Percentiles rank a stretch among this genome's conserved stretches.
Conservation (phyloP, 768 basidiomycete species). For the Nidula microcarpa region DNA sequence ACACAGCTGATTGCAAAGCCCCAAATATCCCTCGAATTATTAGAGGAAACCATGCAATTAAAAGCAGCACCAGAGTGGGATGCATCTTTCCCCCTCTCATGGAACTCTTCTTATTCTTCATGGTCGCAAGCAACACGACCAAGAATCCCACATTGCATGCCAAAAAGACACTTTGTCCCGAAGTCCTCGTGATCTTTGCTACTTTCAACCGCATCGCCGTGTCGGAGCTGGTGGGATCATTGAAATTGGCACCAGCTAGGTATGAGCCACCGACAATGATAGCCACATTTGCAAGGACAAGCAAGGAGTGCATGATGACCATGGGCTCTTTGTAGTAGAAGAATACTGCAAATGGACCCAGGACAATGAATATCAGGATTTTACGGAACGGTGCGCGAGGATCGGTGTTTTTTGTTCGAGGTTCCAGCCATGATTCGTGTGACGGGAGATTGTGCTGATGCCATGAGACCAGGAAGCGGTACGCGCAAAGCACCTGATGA, state of each 20-base stretch:
- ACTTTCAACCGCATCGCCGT: conserved; percentile 7
- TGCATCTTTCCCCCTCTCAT: conserved; percentile 15
- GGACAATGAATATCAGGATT: conserved; percentile 10
- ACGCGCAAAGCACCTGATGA: conserved; percentile 23
- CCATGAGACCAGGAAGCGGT: conserved; percentile 31
- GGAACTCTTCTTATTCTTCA: conserved; percentile 10
- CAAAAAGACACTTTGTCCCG: conserved; percentile 29
- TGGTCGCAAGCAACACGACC: conserved; percentile 20
- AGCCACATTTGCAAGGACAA: conserved; percentile 25
- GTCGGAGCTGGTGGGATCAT: conserved; percentile 3
- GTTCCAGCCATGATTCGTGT: conserved; percentile 30
- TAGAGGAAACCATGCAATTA: conserved; percentile 26
- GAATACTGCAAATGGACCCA: conserved; percentile 20
- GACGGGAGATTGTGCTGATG: conserved; percentile 26
- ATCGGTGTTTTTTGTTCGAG: conserved; percentile 13
- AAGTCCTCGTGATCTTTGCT: conserved; percentile 24
- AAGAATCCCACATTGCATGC: conserved; percentile 19
- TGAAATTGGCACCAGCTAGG: conserved; percentile 19
- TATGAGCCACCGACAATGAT: conserved; percentile 28
- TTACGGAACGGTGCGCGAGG: conserved; percentile 3
- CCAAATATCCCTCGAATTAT: conserved; percentile 29
- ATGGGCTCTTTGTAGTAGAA: conserved; percentile 18
- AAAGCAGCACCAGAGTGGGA: conserved; percentile 21
- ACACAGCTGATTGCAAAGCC: conserved; percentile 14
- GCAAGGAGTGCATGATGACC: conserved; percentile 23